These are phyloP conservation scores for Sequoiadendron giganteum DNA, from an alignment of 75 land plant species.

Conservation along the genomic window DNA sequence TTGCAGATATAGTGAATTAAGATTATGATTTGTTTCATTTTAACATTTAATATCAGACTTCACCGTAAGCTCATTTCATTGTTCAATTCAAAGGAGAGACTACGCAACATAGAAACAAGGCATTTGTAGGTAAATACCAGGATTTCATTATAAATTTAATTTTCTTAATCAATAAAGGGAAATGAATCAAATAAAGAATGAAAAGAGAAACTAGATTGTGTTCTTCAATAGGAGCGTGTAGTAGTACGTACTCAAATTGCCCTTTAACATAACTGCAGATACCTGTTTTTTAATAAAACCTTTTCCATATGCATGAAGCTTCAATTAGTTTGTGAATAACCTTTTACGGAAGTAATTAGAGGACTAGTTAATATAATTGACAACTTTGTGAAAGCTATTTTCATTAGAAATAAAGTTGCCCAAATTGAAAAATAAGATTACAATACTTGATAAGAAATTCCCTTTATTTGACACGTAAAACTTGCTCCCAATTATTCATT, in stretches of 20 bases:
- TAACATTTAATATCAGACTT: not conserved
- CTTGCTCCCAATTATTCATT: not conserved
- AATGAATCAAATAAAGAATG: not conserved
- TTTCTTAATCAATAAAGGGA: not conserved
- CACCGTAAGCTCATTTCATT: not conserved
- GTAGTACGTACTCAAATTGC: not conserved
- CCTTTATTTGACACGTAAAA: not conserved
- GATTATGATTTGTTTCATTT: not conserved
- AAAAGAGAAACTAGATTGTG: not conserved
- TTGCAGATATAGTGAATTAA: not conserved
- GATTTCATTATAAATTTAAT: not conserved
- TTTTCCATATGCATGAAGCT: not conserved
- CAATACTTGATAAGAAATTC: not conserved
- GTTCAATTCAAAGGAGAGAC: not conserved
- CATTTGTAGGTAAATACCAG: constrained; percentile 1
- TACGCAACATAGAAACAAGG: not conserved
- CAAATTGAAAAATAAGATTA: not conserved
- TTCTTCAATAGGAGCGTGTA: not conserved
- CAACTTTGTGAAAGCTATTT: not conserved
- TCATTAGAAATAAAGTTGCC: not conserved
- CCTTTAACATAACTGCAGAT: not conserved
- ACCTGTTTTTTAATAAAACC: not conserved
- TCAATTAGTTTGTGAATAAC: not conserved
- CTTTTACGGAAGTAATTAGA: not conserved
- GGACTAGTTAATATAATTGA: not conserved